Percentiles rank a stretch among this genome's conserved stretches.
These are phyloP conservation scores for Didymella sp. DNA, from an alignment of 2,329 filamentous ascomycete species.

Conservation along the genomic window DNA sequence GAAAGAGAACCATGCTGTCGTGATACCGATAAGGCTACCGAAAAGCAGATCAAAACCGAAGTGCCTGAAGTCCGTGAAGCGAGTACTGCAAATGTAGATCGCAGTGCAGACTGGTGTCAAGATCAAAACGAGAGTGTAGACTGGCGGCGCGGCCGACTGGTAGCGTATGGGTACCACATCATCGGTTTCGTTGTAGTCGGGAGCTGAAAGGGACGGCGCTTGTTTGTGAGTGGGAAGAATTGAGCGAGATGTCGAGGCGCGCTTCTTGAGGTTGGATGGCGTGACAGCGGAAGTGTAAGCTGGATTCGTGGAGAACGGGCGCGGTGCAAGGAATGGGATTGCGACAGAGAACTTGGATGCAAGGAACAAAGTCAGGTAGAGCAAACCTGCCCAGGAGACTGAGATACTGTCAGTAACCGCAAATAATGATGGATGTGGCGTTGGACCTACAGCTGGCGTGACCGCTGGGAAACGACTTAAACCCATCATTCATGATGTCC, in stretches of 20 bases:
- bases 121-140: slow-evolving; percentile 75
- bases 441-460: slow-evolving; percentile 68
- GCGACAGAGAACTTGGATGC: slow-evolving; percentile 81
- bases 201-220: slow-evolving; percentile 28
- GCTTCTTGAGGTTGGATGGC: slow-evolving; percentile 42
- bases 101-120: slow-evolving; percentile 76
- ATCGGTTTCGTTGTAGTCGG: slow-evolving; percentile 29
- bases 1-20: slow-evolving; percentile 76
- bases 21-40: slow-evolving; percentile 78
- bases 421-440: too few relatives aligned
- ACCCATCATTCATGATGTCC: slow-evolving; percentile 75
- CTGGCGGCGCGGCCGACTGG: slow-evolving; percentile 80
- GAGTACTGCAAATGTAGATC: slow-evolving; percentile 82
- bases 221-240: slow-evolving; percentile 38
- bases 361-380: slow-evolving; percentile 87
- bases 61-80: slow-evolving; percentile 88
- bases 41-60: slow-evolving; percentile 92
- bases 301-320: slow-evolving; percentile 57
- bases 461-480: slow-evolving; percentile 82
- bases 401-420: neutral
- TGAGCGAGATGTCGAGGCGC: slow-evolving; percentile 9
- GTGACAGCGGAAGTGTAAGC: slow-evolving; percentile 56
- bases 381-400: slow-evolving; percentile 77
- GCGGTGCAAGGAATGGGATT: slow-evolving; percentile 70
- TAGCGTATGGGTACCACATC: slow-evolving; percentile 65